phyloP scores from a whole-genome alignment of 371 early-diverging fungal genomes.

The Saksenaea vasiformis region DNA sequence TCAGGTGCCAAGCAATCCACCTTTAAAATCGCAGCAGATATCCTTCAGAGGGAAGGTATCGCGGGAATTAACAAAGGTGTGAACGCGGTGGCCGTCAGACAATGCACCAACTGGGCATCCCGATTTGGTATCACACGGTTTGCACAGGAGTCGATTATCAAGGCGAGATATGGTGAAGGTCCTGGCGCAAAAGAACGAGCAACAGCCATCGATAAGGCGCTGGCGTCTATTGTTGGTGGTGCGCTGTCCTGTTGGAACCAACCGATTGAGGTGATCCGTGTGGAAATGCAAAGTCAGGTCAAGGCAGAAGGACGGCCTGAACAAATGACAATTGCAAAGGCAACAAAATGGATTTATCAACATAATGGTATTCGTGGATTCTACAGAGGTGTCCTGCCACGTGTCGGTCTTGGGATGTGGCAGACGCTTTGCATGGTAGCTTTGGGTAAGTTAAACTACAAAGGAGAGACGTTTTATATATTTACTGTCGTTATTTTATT shows the following conservation, averaged over 20 bases:
- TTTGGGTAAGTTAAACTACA: conserved; percentile 71
- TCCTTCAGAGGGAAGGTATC: conserved; percentile 91
- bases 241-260: conserved; percentile 96
- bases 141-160: conserved; percentile 76
- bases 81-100: conserved; percentile 88
- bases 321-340: conserved; percentile 81
- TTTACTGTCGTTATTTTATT: too few relatives aligned
- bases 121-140: conserved; percentile 90
- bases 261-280: conserved; percentile 96
- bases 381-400: conserved; percentile 92
- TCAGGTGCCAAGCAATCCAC: conserved; percentile 73
- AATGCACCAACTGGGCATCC: conserved; percentile 97
- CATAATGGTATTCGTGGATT: conserved; percentile 90
- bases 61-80: conserved; percentile 96
- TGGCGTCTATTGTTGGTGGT: conserved; percentile 88
- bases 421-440: conserved; percentile 97
- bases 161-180: conserved; percentile 49
- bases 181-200: conserved; percentile 39
- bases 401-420: conserved; percentile 92
- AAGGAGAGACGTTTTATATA: too few relatives aligned
- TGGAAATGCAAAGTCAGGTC: conserved; percentile 95
- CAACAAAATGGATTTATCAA: conserved; percentile 89
- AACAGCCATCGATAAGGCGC: conserved; percentile 61
- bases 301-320: conserved; percentile 83
- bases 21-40: conserved; percentile 82